These are phyloP conservation scores for Pichia sp. DNA, from an alignment of 1,139 yeast species.

Conservation along the genomic window DNA sequence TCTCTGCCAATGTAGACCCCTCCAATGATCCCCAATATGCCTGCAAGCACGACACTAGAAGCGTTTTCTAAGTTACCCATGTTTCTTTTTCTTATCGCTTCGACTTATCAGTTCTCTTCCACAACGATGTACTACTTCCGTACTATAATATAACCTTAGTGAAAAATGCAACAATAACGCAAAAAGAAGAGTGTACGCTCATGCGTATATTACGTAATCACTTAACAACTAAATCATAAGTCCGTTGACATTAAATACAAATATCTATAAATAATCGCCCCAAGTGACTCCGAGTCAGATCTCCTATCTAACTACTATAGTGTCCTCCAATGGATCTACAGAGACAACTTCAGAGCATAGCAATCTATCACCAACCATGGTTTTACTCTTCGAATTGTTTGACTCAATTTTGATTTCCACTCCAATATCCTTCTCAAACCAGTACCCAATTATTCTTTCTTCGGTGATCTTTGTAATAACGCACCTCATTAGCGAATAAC, in stretches of 20 bases:
- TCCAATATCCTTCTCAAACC: conserved; percentile 44
- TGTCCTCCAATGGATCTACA: conserved; percentile 37
- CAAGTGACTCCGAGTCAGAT: background rate
- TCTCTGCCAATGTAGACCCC: conserved; percentile 9
- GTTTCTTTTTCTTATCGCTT: too few species aligned
- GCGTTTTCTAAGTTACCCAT: background rate
- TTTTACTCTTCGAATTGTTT: background rate
- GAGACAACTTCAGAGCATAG: conserved; percentile 39
- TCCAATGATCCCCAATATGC: conserved; percentile 4
- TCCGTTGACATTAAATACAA: too few species aligned
- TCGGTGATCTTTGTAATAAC: conserved; percentile 11
- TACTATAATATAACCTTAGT: too few species aligned
- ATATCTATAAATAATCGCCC: background rate
- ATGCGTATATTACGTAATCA: too few species aligned
- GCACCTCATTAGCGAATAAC: conserved; percentile 10
- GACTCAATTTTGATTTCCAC: conserved; percentile 36
- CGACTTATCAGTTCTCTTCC: too few species aligned
- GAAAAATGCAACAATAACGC: too few species aligned
- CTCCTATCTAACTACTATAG: conserved; percentile 32
- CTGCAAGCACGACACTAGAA: background rate
- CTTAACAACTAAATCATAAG: too few species aligned
- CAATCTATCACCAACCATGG: conserved; percentile 38
- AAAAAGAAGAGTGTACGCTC: too few species aligned
- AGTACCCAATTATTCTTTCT: conserved; percentile 34
- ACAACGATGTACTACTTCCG: too few species aligned